Conservation (phyloP, 2,329 filamentous ascomycete genomes). For the Coniosporium tulheliwenetii region DNA sequence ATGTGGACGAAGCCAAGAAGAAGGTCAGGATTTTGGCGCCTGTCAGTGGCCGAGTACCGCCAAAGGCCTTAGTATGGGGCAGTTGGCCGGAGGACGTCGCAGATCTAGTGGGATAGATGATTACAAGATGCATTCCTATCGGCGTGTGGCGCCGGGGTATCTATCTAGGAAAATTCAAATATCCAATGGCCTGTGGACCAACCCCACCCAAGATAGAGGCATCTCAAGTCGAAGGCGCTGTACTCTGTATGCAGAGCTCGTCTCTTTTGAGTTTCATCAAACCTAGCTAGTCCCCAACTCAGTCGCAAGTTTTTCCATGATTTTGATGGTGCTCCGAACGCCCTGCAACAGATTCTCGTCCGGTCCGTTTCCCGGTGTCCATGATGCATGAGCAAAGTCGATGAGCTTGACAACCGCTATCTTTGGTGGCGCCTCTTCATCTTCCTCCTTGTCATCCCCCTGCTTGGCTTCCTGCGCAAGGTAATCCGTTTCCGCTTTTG, state of each 20-base stretch:
- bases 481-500: constrained; percentile 6
- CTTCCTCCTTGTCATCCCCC: constrained; percentile 33
- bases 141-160: no score
- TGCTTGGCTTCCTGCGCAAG: constrained; percentile 30
- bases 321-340: constrained; percentile 52
- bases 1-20: constrained; percentile 73
- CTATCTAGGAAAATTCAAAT: no score
- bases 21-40: constrained; percentile 72
- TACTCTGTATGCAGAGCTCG: neutral
- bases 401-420: constrained; percentile 77
- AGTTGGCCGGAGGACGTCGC: constrained; percentile 75
- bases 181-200: no score
- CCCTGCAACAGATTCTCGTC: constrained; percentile 74
- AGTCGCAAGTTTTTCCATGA: constrained; percentile 48
- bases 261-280: neutral
- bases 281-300: neutral
- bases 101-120: constrained; percentile 46
- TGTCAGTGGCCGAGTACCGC: constrained; percentile 64
- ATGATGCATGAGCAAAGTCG: constrained; percentile 88
- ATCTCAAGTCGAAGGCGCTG: neutral
- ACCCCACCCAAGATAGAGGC: neutral
- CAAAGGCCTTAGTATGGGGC: constrained; percentile 68
- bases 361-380: constrained; percentile 64
- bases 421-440: constrained; percentile 38
- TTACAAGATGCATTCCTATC: no score